Conservation (phyloP, 176 grass and related monocot genomes). For the Avena eriantha region DNA sequence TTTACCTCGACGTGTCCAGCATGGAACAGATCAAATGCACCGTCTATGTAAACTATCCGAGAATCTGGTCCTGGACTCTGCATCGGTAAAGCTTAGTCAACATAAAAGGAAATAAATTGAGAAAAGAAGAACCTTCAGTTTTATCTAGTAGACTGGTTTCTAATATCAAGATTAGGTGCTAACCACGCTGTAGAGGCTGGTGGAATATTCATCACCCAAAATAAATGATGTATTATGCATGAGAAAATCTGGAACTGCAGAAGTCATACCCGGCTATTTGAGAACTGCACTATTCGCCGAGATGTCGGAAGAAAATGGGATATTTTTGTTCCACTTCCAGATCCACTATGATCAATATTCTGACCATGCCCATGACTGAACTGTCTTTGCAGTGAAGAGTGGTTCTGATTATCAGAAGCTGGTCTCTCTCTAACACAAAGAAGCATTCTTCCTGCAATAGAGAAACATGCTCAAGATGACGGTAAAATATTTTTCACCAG, state of each 20-base stretch:
- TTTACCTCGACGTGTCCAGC: conserved; percentile 98
- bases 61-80: conserved; percentile 91
- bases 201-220: conserved; percentile 9
- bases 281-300: conserved; percentile 94
- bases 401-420: conserved; percentile 67
- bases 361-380: conserved; percentile 81
- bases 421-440: conserved; percentile 93
- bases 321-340: conserved; percentile 70
- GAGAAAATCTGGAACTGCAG: conserved; percentile 3
- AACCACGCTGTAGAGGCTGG: background rate
- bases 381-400: conserved; percentile 84
- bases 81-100: conserved; percentile 39
- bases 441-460: conserved; percentile 77
- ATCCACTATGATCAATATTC: conserved; percentile 65
- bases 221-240: conserved; percentile 22
- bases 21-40: conserved; percentile 96
- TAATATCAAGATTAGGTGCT: conserved; percentile 1
- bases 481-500: background rate
- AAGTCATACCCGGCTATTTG: conserved; percentile 78
- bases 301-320: conserved; percentile 93
- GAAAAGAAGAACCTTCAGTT: conserved; percentile 1
- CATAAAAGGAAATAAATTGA: conserved; percentile 36
- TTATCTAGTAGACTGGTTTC: conserved; percentile 28
- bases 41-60: conserved; percentile 92
- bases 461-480: background rate